phyloP scores from a whole-genome alignment of 371 early-diverging fungal genomes.

The Nosema muscidifuracis region DNA sequence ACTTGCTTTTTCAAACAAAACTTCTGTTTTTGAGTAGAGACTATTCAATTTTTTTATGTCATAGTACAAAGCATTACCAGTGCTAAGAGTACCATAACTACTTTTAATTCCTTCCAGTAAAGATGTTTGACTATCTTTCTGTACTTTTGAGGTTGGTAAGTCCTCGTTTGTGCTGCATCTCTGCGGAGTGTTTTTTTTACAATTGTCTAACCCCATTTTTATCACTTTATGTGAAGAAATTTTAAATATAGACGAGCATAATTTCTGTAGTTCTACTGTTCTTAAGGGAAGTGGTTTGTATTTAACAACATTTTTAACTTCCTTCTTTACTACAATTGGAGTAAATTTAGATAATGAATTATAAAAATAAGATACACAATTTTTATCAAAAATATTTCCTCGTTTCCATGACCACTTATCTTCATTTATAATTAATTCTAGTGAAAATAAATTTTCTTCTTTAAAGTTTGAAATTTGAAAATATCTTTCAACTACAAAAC shows the following conservation, averaged over 20 bases:
- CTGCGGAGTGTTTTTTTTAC: no score
- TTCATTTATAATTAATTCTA: conserved; percentile 68
- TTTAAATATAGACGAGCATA: conserved; percentile 68
- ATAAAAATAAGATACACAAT: conserved; percentile 55
- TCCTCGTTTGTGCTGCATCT: no score
- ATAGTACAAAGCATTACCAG: no score
- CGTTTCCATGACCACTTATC: conserved; percentile 65
- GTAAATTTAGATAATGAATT: conserved; percentile 1
- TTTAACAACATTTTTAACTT: conserved; percentile 16
- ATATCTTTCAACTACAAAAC: conserved; percentile 90
- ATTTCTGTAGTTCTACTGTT: conserved; percentile 85
- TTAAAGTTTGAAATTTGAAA: conserved; percentile 71
- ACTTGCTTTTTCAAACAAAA: no score
- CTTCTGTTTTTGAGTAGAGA: no score
- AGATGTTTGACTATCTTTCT: no score
- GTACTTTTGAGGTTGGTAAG: no score
- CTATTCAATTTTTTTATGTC: no score
- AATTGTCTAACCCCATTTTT: no score
- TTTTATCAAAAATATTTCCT: conserved; percentile 61
- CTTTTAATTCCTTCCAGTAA: no score
- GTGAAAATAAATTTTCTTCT: conserved; percentile 80
- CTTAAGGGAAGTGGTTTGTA: conserved; percentile 79
- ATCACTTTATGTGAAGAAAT: conserved; percentile 72
- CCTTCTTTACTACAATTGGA: conserved; percentile 17
- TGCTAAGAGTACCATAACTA: no score